Conservation (phyloP, 1,284 basidiomycete species). For the Boletus semigastroideus region DNA sequence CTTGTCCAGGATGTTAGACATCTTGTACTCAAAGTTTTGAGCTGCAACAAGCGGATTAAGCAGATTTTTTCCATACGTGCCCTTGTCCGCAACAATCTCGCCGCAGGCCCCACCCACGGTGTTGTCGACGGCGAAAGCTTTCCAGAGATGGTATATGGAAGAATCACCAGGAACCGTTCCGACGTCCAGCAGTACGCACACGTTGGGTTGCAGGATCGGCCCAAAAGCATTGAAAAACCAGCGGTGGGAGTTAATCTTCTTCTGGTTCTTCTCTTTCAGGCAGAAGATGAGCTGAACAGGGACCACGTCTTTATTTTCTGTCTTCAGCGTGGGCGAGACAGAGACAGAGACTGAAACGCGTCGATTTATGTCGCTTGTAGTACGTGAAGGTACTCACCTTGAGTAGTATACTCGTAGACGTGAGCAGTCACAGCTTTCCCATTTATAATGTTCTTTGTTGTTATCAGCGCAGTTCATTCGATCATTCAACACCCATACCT, state of each 20-base stretch:
- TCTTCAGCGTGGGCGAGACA: slow-evolving; percentile 77
- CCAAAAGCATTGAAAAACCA: slow-evolving; percentile 93
- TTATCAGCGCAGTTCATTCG: background rate
- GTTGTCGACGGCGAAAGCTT: slow-evolving; percentile 93
- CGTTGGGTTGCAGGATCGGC: slow-evolving; percentile 78
- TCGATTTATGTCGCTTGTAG: slow-evolving; percentile 10
- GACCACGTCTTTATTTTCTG: slow-evolving; percentile 78
- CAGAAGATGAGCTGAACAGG: slow-evolving; percentile 95
- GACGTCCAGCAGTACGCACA: slow-evolving; percentile 92
- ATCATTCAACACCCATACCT: slow-evolving; percentile 42
- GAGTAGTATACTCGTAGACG: slow-evolving; percentile 93
- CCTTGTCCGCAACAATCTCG: slow-evolving; percentile 92
- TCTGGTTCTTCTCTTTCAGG: slow-evolving; percentile 90
- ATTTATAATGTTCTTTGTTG: slow-evolving; percentile 72
- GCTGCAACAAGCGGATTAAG: slow-evolving; percentile 88
- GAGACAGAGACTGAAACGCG: slow-evolving; percentile 54
- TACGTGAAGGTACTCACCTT: slow-evolving; percentile 50
- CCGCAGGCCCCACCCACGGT: slow-evolving; percentile 96
- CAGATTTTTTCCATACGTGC: slow-evolving; percentile 74
- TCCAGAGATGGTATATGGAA: slow-evolving; percentile 96
- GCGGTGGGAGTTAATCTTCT: slow-evolving; percentile 92
- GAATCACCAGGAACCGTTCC: slow-evolving; percentile 90
- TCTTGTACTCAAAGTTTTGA: slow-evolving; percentile 97
- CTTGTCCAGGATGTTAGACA: slow-evolving; percentile 91
- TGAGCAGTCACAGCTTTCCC: slow-evolving; percentile 86